Percentiles rank a stretch among this genome's conserved stretches.
These are phyloP conservation scores for Ceratopteris richardii DNA, from an alignment of 75 land plant genomes.

Conservation along the genomic window DNA sequence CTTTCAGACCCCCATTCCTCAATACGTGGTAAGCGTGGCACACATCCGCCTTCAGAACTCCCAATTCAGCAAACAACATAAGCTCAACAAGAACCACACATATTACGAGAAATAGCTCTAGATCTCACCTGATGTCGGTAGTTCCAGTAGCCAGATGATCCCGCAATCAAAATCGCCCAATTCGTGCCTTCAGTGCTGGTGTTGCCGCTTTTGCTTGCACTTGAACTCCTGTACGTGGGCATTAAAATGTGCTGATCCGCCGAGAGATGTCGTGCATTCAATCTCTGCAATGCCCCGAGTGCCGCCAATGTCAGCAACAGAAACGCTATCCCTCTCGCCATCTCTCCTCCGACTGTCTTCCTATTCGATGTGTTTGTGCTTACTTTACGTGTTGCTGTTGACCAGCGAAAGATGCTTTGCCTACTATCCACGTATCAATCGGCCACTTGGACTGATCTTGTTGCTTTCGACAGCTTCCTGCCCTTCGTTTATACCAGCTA, in stretches of 20 bases:
- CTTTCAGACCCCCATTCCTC: constrained; percentile 70
- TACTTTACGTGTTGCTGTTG: too few relatives aligned
- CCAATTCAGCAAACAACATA: background rate
- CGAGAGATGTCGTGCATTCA: too few relatives aligned
- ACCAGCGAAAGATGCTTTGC: too few relatives aligned
- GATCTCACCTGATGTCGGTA: constrained; percentile 64
- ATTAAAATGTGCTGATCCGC: too few relatives aligned
- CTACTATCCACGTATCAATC: too few relatives aligned
- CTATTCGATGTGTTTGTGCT: too few relatives aligned
- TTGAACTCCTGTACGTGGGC: background rate
- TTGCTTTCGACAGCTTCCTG: too few relatives aligned
- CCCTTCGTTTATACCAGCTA: too few relatives aligned
- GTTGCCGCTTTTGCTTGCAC: background rate
- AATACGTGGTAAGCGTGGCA: constrained; percentile 89
- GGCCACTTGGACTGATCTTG: too few relatives aligned
- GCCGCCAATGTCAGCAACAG: too few relatives aligned
- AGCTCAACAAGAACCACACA: background rate
- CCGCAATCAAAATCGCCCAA: constrained; percentile 79
- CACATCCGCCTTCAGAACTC: constrained; percentile 60
- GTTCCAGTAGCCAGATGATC: constrained; percentile 62
- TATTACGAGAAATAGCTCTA: too few relatives aligned
- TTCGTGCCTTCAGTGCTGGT: constrained; percentile 24
- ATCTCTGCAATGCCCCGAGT: too few relatives aligned
- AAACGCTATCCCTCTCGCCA: background rate
- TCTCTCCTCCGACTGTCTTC: background rate